These are phyloP conservation scores for Penicillium psychrofluorescens DNA, from an alignment of 495 filamentous ascomycete species.

Conservation along the genomic window DNA sequence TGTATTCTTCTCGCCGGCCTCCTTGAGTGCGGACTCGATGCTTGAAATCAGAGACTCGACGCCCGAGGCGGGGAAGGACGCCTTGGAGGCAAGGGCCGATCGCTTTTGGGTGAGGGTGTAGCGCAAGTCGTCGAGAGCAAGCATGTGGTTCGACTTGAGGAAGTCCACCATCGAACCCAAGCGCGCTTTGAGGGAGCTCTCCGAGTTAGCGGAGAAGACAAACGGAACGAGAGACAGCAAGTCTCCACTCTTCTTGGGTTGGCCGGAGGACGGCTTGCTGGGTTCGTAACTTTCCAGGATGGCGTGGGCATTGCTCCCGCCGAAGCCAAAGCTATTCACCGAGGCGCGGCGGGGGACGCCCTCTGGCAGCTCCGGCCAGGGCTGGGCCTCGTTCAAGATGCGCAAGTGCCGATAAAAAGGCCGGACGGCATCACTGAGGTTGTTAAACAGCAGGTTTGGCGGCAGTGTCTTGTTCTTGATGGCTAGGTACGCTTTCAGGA, in stretches of 20 bases:
- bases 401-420: conserved; percentile 27
- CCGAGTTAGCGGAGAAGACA: conserved; percentile 19
- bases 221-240: conserved; percentile 6
- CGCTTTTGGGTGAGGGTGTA: conserved; percentile 18
- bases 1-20: conserved; percentile 4
- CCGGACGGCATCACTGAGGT: conserved; percentile 24
- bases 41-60: neutral
- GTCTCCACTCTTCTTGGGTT: neutral
- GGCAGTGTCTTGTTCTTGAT: conserved; percentile 46
- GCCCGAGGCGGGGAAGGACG: conserved; percentile 9
- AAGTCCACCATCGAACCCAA: conserved; percentile 8
- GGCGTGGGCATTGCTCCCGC: conserved; percentile 56
- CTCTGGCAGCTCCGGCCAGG: conserved; percentile 7
- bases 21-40: neutral
- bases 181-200: conserved; percentile 11
- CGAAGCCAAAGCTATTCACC: conserved; percentile 50
- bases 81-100: conserved; percentile 9
- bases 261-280: neutral
- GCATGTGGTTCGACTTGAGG: conserved; percentile 5
- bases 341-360: conserved; percentile 20
- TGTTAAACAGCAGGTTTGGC: conserved; percentile 48
- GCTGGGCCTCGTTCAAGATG: conserved; percentile 6
- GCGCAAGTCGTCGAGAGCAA: conserved; percentile 11
- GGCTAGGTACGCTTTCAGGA: conserved; percentile 26
- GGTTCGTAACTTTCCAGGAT: conserved; percentile 43